Conservation (phyloP, 208 protist genomes). For the Vickermania spadyakhi region DNA sequence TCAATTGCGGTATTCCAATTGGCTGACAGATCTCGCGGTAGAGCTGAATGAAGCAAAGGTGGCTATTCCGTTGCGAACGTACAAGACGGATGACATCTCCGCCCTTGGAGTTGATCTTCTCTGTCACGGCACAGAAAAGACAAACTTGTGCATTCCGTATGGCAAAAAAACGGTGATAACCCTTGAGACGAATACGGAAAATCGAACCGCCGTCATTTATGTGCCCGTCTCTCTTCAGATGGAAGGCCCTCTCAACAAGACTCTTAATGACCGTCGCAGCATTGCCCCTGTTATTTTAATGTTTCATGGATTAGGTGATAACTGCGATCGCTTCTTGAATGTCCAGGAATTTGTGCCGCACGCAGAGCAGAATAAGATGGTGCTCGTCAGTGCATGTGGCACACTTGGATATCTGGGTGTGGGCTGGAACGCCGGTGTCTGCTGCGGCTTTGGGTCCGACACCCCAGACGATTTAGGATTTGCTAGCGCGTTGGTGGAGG, state of each 20-base stretch:
- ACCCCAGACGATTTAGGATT: slow-evolving; percentile 50
- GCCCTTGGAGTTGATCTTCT: too few species aligned
- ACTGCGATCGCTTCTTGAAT: slow-evolving; percentile 48
- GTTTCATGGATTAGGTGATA: slow-evolving; percentile 60
- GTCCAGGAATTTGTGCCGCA: slow-evolving; percentile 32
- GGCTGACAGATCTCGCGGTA: too few species aligned
- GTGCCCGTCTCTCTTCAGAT: not conserved
- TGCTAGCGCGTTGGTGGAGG: slow-evolving; percentile 19
- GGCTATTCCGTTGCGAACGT: too few species aligned
- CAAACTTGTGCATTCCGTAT: not conserved
- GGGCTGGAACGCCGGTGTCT: slow-evolving; percentile 62
- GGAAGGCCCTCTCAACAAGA: not conserved
- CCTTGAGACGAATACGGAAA: not conserved
- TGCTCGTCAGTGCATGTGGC: slow-evolving; percentile 57
- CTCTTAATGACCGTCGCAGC: too few species aligned
- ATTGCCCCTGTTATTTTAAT: slow-evolving; percentile 34
- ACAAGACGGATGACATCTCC: too few species aligned
- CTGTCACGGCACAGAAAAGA: not conserved
- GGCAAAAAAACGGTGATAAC: not conserved
- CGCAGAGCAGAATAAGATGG: slow-evolving; percentile 36
- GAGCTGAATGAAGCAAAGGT: too few species aligned
- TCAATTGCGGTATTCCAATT: too few species aligned
- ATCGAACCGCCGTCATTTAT: not conserved
- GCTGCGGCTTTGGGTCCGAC: slow-evolving; percentile 44
- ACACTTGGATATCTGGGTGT: slow-evolving; percentile 34